Evolutionary conservation across 179 eudicot species (phyloP), one percentile per base, ranked within the genome.

Genomic region (Heliamphora pulchella): DNA sequence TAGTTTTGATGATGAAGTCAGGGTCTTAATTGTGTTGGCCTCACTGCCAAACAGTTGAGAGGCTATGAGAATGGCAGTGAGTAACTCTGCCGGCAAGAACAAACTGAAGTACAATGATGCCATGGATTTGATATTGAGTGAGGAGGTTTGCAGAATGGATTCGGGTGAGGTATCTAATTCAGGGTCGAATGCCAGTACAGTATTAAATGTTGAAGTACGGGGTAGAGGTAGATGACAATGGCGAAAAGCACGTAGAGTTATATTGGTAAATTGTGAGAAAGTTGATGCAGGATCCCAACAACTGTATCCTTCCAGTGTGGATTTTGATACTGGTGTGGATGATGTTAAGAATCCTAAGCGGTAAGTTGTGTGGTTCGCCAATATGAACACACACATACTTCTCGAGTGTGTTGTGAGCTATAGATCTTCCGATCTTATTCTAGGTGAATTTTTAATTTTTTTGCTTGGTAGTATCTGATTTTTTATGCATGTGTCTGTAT

Each of bases 331-430:
- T 3, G 93, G 93, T 61, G 89, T 83, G 20, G 96, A 90, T 78
- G 83, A 91, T 80, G 74, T 86, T 68, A 54, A 3, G 54, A 86
- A 88, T 76, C 90, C 96, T 0, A 91, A 83, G 58, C 87, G 86
- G 87, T 87, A 81, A 48, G 83, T 89, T 39, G 88, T 89, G 31
- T 89, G 91, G 93, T 74, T 65, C 51, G 75, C 84, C 50, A 86
- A 86, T 67, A 89, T 90, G 93, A 89, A 87, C 65, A 87, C 87
- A 3, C 89, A 86, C 78, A 87, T 91, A 78, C 82, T 88, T 47
- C 95, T 93, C 0, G 89, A 87, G 69, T 87, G 79, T 57, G 84
- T 91, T 43, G 86, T 91, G 54, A 91, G 91, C 85, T 91, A 81
- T 85, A 88, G 83, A 76, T 74, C 82, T 58, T 76, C 86, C 39